Conservation (phyloP, 2,329 filamentous ascomycete genomes). For the Colletotrichum viniferum region DNA sequence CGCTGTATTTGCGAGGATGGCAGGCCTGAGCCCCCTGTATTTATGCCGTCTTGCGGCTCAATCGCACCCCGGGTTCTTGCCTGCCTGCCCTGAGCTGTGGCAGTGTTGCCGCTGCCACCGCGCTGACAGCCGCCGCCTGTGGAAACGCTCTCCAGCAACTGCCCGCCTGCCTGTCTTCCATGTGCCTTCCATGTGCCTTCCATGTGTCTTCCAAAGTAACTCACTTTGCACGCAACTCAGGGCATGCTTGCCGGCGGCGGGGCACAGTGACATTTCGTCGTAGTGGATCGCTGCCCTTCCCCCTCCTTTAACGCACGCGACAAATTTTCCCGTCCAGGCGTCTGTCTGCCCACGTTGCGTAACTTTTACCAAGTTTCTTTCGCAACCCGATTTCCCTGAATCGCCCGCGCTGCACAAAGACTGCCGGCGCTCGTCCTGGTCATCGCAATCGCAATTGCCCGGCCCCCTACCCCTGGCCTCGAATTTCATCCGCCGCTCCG, state of each 20-base stretch:
- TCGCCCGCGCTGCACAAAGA: neutral
- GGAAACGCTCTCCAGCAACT: neutral
- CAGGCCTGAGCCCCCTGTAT: neutral
- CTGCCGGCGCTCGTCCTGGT: neutral
- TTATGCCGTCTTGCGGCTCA: neutral
- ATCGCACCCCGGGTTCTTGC: neutral
- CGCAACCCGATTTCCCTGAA: neutral
- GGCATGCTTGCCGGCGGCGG: neutral
- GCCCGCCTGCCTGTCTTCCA: neutral
- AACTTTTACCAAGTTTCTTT: neutral
- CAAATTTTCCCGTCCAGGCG: neutral
- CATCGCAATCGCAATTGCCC: neutral
- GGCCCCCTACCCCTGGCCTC: neutral
- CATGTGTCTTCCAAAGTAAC: neutral
- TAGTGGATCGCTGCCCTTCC: neutral
- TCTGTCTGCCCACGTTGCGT: neutral
- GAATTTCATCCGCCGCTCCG: neutral
- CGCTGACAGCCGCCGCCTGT: neutral
- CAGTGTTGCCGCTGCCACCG: neutral
- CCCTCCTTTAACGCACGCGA: neutral
- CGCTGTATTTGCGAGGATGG: neutral
- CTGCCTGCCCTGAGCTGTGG: neutral
- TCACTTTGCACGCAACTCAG: neutral
- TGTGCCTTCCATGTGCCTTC: neutral
- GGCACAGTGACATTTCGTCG: neutral